phyloP scores from a whole-genome alignment of 768 basidiomycete species.

The Lyophyllum atratum region DNA sequence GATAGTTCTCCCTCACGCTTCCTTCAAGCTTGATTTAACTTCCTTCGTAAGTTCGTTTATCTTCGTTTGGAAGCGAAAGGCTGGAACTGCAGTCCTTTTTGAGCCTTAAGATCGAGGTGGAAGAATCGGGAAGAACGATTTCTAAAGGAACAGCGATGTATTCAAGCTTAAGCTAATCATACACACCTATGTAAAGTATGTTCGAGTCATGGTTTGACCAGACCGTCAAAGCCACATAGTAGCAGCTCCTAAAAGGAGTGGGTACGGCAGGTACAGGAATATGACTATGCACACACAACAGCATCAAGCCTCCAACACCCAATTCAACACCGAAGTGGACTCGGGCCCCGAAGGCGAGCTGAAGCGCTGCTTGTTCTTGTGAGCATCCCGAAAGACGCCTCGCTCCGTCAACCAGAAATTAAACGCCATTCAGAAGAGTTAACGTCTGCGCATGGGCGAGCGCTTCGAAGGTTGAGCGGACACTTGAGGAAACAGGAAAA shows the following conservation, averaged over 20 bases:
- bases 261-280: constrained; percentile 82
- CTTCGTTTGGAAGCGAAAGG: no score
- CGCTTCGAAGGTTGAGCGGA: constrained; percentile 75
- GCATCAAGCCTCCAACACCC: constrained; percentile 44
- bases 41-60: no score
- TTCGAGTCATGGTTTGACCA: constrained; percentile 82
- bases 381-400: constrained; percentile 49
- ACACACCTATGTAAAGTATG: constrained; percentile 32
- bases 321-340: constrained; percentile 62
- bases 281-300: constrained; percentile 59
- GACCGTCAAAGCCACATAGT: constrained; percentile 84
- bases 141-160: not conserved
- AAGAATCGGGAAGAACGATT: no score
- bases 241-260: constrained; percentile 43
- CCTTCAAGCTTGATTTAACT: no score
- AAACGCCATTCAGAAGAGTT: constrained; percentile 60
- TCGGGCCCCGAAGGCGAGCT: constrained; percentile 34
- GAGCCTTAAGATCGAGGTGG: no score
- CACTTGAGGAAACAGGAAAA: constrained; percentile 46
- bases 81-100: no score
- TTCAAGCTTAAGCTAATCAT: not conserved
- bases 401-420: constrained; percentile 79
- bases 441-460: constrained; percentile 47
- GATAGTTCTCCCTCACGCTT: no score
- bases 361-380: constrained; percentile 37